Evolutionary conservation across 1,139 yeast genomes (phyloP).

Genomic region (Debaryomyces singareniensis): DNA sequence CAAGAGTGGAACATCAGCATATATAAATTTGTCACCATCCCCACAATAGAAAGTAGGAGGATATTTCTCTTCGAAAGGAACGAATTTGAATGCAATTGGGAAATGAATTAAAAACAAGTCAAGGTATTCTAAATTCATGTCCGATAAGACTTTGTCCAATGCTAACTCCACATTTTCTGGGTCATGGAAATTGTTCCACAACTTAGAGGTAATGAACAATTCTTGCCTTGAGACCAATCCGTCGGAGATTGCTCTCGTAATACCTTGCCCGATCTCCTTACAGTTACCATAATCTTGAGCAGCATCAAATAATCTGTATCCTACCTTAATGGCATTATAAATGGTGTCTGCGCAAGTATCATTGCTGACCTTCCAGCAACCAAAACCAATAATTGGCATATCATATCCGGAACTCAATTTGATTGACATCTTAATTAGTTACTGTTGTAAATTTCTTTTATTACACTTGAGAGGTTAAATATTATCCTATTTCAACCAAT

Average conservation of each 20-base stretch:
- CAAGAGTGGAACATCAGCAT: conserved; percentile 63
- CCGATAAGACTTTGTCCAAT: conserved; percentile 55
- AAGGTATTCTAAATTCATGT: conserved; percentile 60
- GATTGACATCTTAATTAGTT: too few species aligned
- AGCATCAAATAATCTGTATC: conserved; percentile 72
- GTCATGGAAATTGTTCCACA: conserved; percentile 77
- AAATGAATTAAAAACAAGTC: conserved; percentile 76
- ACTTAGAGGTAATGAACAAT: conserved; percentile 67
- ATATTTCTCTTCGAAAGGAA: conserved; percentile 66
- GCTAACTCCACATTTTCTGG: conserved; percentile 54
- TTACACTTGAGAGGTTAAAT: too few species aligned
- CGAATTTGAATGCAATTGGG: conserved; percentile 71
- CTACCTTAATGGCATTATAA: conserved; percentile 61
- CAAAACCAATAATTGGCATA: conserved; percentile 62
- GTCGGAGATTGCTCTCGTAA: conserved; percentile 56
- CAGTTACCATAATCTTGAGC: conserved; percentile 79
- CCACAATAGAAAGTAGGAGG: conserved; percentile 74
- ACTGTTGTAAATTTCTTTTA: too few species aligned
- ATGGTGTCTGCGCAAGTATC: conserved; percentile 52
- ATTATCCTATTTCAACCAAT: too few species aligned
- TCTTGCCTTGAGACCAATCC: conserved; percentile 69
- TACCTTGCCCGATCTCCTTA: conserved; percentile 66
- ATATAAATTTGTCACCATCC: conserved; percentile 46
- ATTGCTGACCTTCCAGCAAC: conserved; percentile 62
- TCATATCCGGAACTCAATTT: conserved; percentile 53